Percentiles rank a stretch among this genome's conserved stretches.
Evolutionary conservation across 129 eudicot genomes (phyloP).

Genomic region (Rutidosis leptorrhynchoides): DNA sequence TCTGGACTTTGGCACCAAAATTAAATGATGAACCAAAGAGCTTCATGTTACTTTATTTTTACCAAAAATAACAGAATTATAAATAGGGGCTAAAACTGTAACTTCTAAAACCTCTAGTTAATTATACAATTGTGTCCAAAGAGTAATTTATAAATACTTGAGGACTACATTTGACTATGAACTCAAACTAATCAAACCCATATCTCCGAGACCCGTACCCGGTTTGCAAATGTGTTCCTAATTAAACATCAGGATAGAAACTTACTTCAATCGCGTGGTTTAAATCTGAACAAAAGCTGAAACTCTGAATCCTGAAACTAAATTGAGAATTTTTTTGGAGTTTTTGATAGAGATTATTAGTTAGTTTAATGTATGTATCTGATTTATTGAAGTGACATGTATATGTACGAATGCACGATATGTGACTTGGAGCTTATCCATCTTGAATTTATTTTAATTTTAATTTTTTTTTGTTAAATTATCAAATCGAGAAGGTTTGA

Average conservation of each 20-base stretch:
- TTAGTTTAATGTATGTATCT: not conserved
- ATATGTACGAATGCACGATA: too few relatives aligned
- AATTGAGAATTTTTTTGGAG: not conserved
- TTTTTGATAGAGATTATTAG: not conserved
- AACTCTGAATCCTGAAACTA: not conserved
- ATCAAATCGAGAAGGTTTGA: too few relatives aligned
- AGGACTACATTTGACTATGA: not conserved
- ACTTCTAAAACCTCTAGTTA: not conserved
- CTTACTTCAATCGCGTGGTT: not conserved
- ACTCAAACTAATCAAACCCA: not conserved
- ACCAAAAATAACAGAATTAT: not conserved
- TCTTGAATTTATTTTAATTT: too few relatives aligned
- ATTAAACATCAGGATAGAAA: not conserved
- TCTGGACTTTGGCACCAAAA: not conserved
- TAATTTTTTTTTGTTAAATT: too few relatives aligned
- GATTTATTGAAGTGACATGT: too few relatives aligned
- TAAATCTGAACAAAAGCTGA: not conserved
- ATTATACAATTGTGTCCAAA: not conserved
- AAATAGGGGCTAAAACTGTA: not conserved
- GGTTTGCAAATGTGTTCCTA: not conserved
- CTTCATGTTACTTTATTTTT: not conserved
- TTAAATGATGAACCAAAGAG: not conserved
- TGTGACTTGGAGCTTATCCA: too few relatives aligned
- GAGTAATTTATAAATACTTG: not conserved
- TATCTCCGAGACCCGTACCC: too few relatives aligned